A percentile compares a stretch with the other conserved stretches of the same genome.
phyloP scores from a whole-genome alignment of 1,284 basidiomycete genomes.

The Rhizopogon hawkerae region DNA sequence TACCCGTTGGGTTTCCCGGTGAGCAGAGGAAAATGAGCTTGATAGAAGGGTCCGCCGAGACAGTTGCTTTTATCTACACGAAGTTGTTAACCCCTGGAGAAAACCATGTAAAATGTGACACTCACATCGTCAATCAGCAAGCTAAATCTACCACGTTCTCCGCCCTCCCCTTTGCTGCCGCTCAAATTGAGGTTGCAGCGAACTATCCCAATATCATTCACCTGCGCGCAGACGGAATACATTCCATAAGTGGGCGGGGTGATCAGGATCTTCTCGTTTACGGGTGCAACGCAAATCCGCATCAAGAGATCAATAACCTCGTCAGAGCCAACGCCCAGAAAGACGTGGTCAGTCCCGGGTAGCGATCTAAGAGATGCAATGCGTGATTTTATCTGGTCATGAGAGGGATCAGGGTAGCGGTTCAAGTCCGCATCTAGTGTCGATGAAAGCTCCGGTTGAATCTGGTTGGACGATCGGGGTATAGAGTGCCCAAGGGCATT shows the following conservation, averaged over 20 bases:
- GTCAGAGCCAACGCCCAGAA: conserved; percentile 95
- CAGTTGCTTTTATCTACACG: conserved; percentile 59
- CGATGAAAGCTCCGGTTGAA: conserved; percentile 24
- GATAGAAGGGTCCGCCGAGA: conserved; percentile 64
- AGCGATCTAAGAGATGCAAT: conserved; percentile 69
- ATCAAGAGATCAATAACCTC: conserved; percentile 96
- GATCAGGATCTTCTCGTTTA: conserved; percentile 72
- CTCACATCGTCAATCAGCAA: conserved; percentile 69
- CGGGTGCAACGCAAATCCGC: conserved; percentile 81
- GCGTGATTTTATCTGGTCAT: conserved; percentile 70
- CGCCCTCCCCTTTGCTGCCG: conserved; percentile 52
- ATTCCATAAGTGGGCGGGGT: conserved; percentile 98
- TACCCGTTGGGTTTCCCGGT: conserved; percentile 96
- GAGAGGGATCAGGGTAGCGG: conserved; percentile 82
- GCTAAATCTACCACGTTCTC: conserved; percentile 71
- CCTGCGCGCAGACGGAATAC: conserved; percentile 91
- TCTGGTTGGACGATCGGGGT: conserved; percentile 27
- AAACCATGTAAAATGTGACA: conserved; percentile 9
- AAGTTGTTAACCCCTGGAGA: conserved; percentile 7
- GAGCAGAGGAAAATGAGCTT: conserved; percentile 95
- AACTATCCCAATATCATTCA: conserved; percentile 87
- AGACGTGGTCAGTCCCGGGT: conserved; percentile 65
- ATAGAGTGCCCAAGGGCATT: conserved; percentile 89
- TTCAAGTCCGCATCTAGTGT: conserved; percentile 55
- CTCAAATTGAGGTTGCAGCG: conserved; percentile 70